Base-by-base conservation (phyloP, 2,329 filamentous ascomycete species). In the Macrophomina tecta region DNA sequence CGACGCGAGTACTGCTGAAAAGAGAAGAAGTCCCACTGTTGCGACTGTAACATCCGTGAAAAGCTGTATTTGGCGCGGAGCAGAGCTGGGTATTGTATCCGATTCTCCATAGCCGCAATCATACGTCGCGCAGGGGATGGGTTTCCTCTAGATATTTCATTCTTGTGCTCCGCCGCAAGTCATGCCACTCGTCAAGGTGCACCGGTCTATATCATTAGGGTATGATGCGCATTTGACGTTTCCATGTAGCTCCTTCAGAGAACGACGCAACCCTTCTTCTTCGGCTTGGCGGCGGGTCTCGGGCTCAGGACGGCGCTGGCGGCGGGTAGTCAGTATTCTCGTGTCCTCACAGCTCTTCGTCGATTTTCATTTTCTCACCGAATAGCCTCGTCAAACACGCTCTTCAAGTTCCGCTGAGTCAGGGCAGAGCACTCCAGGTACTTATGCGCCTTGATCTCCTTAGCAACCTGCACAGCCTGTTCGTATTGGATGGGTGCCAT, bases 401-500 rank as follows among this genome's bases (percentile, higher is more conserved):
- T 97, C 89, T 99, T 99, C 73, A 99, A 82, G 80, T 97, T 97
- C 76, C 94, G 87, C 84, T 98, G 95, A 45, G 95, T 99, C 72
- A 99, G 84, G 56, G 95, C 95, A 63, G 95, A 98, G 83, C 95
- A 99, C 82, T 99, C 95, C 49, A 98, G 87, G 82, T 99, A 99
- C 83, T 97, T 98, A 82, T 95, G 92, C 53, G 95, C 94, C 77
- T 89, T 91, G 81, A 99, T 97, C 75, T 97, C 94, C 83, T 96
- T 96, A 69, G 93, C 93, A 70, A 94, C 91, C 71, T 90, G 83
- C 70, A 97, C 85, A 46, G 93, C 95, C 81, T 97, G 92, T 79
- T 97, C 93, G 80, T 97, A 98, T 64, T 92, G 90, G 68, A 98
- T 94, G n/a, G 95, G 93, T 74, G 95, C 91, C 94, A 97, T 97